Base-by-base conservation (phyloP, 73 alveolate genomes). In the Stentor coeruleus region DNA sequence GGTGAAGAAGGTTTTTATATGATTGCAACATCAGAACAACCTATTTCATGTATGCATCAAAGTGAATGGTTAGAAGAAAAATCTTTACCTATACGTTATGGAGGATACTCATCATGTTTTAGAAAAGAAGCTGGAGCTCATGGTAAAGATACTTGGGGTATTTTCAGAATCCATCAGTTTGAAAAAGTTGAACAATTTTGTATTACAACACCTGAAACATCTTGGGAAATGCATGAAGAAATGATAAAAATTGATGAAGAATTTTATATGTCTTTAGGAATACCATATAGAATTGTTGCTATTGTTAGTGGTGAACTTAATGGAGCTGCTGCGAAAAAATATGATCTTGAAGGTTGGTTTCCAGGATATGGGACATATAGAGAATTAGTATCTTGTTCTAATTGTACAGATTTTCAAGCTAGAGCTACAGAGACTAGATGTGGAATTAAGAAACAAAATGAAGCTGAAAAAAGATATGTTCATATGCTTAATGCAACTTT, bases 261-360 rank as follows among this genome's bases (percentile, higher is more conserved):
- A 83, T 98, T 98, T 88, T 93, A 91, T 85, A 74, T 94, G 86
- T 59, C 90, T 39, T 93, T 98, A 20, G 98, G 93, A 59, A 82
- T 98, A 39, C 99, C 99, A 30, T 97, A 98, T 91, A 88, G 99
- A 87, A 98, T 97, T 38, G 96, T 98, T 75, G 91, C 93, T 84
- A 98, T 98, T 60, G 99, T 96, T 75, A 93, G 99, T 55, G 99
- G 99, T 0, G 99, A 98, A 36, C 93, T 98, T 72, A 98, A 98
- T 91, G 94, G 91, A 76, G 99, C 99, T 41, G 99, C 99, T 33
- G 99, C 99, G 76, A 97, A 95, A 93, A 98, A 98, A 89, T 98
- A 98, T 89, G 99, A 98, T 86, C 87, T 98, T 55, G 99, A 98
- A 89, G 99, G 99, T 35, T 98, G 99, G 99, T 98, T 97, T 98